These are phyloP conservation scores for Vitellaria paradoxa DNA, from an alignment of 179 eudicot genomes.

Conservation along the genomic window DNA sequence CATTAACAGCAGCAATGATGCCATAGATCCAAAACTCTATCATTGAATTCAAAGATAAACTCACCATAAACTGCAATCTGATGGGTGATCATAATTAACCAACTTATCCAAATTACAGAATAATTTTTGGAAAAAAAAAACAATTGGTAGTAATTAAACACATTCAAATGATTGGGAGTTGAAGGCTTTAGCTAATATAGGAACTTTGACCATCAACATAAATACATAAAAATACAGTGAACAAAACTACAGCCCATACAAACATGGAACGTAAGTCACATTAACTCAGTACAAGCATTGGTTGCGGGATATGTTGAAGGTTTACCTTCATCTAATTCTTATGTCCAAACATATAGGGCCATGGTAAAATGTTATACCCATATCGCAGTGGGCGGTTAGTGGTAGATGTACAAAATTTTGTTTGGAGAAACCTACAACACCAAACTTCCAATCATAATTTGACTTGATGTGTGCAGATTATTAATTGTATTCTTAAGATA, in stretches of 20 bases:
- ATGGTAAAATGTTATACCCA: too few relatives aligned
- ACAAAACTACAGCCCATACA: not conserved
- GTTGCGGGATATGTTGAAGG: too few relatives aligned
- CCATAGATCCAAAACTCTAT: not conserved
- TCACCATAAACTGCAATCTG: conserved; percentile 71
- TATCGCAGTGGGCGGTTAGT: too few relatives aligned
- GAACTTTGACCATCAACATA: not conserved
- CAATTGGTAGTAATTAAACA: not conserved
- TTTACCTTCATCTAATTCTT: too few relatives aligned
- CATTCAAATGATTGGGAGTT: not conserved
- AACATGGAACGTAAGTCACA: not conserved
- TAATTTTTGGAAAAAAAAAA: conserved; percentile 47
- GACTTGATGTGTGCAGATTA: too few relatives aligned
- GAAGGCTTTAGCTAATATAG: not conserved
- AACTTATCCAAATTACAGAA: conserved; percentile 66
- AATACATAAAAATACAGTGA: not conserved
- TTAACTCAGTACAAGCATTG: too few relatives aligned
- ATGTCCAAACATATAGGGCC: too few relatives aligned
- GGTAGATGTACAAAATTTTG: too few relatives aligned
- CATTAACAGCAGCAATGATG: not conserved
- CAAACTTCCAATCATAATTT: too few relatives aligned
- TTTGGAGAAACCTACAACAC: too few relatives aligned
- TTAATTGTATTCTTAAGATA: too few relatives aligned
- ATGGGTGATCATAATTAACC: conserved; percentile 75
- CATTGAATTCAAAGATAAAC: conserved; percentile 26